Base-by-base conservation (phyloP, 2,329 filamentous ascomycete species). In the Hypoxylon sp. region DNA sequence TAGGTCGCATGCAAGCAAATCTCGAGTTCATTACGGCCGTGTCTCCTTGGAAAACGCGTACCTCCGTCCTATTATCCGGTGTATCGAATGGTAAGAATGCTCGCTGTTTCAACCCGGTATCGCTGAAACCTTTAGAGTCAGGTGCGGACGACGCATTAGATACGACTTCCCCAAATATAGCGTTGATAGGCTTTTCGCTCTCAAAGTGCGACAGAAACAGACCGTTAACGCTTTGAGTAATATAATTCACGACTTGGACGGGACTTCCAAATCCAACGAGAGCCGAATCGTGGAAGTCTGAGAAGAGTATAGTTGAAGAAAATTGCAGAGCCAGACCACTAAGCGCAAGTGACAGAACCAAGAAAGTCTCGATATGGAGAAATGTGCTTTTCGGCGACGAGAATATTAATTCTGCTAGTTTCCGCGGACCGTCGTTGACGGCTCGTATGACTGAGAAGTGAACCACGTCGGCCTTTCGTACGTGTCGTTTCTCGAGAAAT, bases 251-350 rank as follows among this genome's bases (percentile, higher is more conserved):
- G 6, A 51, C 19, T 12, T 37, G 29, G 6, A 51, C 12, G 2
- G n/a, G 9, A 16, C 8, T 27, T 4, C n/a, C 16, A 9, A 34
- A 11, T 8, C 32, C 34, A 19, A 53, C 19, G 19, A 51, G 16
- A 9, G 47, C 29, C 7, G 23, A 23, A 5, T 23, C 46, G 3
- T 45, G 27, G 11, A 58, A 14, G n/a, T 59, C 56, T 12, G 56
- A 59, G 23, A 59, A 27, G 7, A 59, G 27, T 2, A 59, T 46
- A 4, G 46, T 59, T 0, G 56, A 59, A 1, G 56, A 32, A 30
- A 59, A 59, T 12, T 59, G 56, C 1, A 59, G 25, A n/a, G 25
- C 46, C 12, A 59, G 9, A 2, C 25, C 23, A 0, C 19, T 27
- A 2, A 59, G 12, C 6, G 32, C 29, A 12, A 59, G 2, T 3